Conservation (phyloP, 768 basidiomycete species). For the Pholiota conissans region DNA sequence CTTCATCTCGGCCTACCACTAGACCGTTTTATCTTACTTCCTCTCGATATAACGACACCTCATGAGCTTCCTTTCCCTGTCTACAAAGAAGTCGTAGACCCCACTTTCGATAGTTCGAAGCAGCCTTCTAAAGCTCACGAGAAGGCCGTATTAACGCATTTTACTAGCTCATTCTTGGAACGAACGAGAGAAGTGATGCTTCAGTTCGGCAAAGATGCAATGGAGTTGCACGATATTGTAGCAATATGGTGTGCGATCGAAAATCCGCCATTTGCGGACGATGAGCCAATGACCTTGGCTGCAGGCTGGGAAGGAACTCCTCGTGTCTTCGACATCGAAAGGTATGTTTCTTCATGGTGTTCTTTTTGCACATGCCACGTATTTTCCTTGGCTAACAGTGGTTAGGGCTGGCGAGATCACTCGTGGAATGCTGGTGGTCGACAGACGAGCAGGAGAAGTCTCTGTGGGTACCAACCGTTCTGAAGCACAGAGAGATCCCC, state of each 20-base stretch:
- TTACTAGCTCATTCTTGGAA: conserved; percentile 79
- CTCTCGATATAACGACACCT: conserved; percentile 80
- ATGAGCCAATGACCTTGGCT: conserved; percentile 26
- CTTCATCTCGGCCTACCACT: conserved; percentile 51
- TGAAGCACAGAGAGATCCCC: conserved; percentile 44
- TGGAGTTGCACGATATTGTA: conserved; percentile 90
- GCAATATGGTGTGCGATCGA: conserved; percentile 87
- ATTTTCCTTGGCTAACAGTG: background rate
- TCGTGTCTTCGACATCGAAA: conserved; percentile 68
- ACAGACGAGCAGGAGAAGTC: conserved; percentile 59
- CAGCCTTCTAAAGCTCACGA: conserved; percentile 43
- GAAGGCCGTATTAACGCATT: conserved; percentile 68
- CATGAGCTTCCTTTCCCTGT: conserved; percentile 76
- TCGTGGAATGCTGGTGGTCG: conserved; percentile 85
- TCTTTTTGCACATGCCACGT: background rate
- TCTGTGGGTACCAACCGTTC: conserved; percentile 63
- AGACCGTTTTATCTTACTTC: conserved; percentile 67
- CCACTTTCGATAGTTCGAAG: conserved; percentile 49
- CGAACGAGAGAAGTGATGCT: conserved; percentile 75
- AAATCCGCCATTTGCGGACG: conserved; percentile 51
- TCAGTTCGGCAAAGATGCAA: conserved; percentile 76
- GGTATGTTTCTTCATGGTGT: conserved; percentile 35
- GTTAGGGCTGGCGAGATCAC: conserved; percentile 74
- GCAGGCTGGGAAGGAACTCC: conserved; percentile 56
- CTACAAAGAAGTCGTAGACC: conserved; percentile 62